Conservation (phyloP, 768 basidiomycete genomes). For the Phanerodontia chrysosporium region DNA sequence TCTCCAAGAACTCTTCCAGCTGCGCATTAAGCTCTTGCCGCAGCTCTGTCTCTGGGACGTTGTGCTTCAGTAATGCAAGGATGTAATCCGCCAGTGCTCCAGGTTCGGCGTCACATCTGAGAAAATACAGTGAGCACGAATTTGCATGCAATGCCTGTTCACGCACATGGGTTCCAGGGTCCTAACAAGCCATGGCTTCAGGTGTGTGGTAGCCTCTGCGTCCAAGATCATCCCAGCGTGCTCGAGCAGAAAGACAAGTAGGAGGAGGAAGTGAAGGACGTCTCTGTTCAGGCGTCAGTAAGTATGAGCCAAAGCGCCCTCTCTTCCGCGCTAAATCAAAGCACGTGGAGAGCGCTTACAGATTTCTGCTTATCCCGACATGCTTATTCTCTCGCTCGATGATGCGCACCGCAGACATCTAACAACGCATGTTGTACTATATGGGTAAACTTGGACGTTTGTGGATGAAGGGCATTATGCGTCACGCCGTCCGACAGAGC, state of each 20-base stretch:
- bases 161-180: constrained; percentile 88
- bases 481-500: too few species aligned
- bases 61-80: constrained; percentile 88
- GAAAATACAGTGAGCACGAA: constrained; percentile 10
- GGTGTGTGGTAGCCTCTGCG: constrained; percentile 53
- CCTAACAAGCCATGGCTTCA: constrained; percentile 85
- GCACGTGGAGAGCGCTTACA: background rate
- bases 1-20: constrained; percentile 90
- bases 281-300: background rate
- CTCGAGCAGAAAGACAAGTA: background rate
- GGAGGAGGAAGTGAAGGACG: constrained; percentile 4
- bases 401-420: too few species aligned
- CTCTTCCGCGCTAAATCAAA: background rate
- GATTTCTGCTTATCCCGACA: background rate
- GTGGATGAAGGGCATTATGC: too few species aligned
- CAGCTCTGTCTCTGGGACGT: constrained; percentile 79
- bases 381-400: background rate
- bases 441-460: too few species aligned
- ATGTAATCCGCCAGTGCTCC: constrained; percentile 92
- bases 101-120: constrained; percentile 94
- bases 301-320: background rate
- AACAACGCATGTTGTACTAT: too few species aligned
- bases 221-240: constrained; percentile 59
- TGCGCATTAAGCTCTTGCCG: constrained; percentile 71
- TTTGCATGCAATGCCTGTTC: background rate